Evolutionary conservation across 495 filamentous ascomycete genomes (phyloP), one percentile per base, ranked within the genome.

Genomic region (Aspergillus conjunctus): DNA sequence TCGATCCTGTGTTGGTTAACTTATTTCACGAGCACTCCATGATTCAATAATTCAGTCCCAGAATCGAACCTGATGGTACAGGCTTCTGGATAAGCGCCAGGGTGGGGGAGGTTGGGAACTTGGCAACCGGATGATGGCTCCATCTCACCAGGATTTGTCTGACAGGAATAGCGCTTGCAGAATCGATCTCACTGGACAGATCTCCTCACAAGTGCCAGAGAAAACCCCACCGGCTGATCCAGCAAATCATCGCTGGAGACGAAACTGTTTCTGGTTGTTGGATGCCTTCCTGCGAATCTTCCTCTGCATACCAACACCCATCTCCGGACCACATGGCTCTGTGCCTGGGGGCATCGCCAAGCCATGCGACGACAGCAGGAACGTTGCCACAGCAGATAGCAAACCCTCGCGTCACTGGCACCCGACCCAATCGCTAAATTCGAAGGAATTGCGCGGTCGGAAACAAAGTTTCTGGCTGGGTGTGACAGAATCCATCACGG

Each of bases 91-190:
- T 48, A 20, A 22, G 15, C 44, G 17, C 17, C 10, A 17, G 5
- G 7, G 44, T 20, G 20, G 45, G 33, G 17, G 52, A 52, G 52
- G 45, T 17, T 11, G 50, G 39, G 21, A 59, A 49, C 33, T 46
- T 48, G 54, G 55, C 60, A 57, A 48, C 45, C 31, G 22, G 33
- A 52, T 59, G 33, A 51, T 20, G 41, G 54, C 37, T 50, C 43
- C 31, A 46, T 17, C 18, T 46, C 15, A 46, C n/a, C 26, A 21
- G 45, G 22, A 30, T 26, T 34, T 46, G 64, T 69, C 64, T 70
- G 74, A 73, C 56, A 66, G 68, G 56, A 65, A 56, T 53, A 54
- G 73, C 73, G 74, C 73, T 73, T 77, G 70, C 70, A 77, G 68
- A 66, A 61, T 53, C 51, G 12, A 8, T 62, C 22, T 64, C 21